These are phyloP conservation scores for Spongospora subterranea DNA, from an alignment of 208 protist genomes.

Conservation along the genomic window DNA sequence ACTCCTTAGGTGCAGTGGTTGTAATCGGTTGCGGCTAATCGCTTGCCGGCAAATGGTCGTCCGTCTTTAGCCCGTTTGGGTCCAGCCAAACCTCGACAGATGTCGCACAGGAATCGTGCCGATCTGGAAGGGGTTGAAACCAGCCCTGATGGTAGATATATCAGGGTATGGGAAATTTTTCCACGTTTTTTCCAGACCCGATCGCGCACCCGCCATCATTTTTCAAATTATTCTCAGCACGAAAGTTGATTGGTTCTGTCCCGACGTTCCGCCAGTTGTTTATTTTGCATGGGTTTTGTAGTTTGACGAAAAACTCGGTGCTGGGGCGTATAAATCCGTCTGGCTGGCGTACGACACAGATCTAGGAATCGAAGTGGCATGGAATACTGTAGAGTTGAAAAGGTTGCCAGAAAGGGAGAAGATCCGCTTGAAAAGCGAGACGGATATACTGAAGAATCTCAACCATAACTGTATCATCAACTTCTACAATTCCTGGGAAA, in stretches of 20 bases:
- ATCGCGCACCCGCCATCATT: too few relatives aligned
- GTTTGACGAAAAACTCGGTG: slow-evolving; percentile 68
- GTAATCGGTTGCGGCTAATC: too few relatives aligned
- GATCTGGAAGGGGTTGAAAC: slow-evolving; percentile 43
- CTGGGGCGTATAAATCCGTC: slow-evolving; percentile 76
- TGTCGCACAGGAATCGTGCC: slow-evolving; percentile 45
- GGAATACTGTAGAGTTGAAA: slow-evolving; percentile 78
- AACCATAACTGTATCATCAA: slow-evolving; percentile 81
- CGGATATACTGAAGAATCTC: slow-evolving; percentile 77
- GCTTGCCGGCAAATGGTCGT: too few relatives aligned
- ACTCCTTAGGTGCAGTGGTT: too few relatives aligned
- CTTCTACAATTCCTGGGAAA: slow-evolving; percentile 78
- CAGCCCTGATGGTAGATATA: slow-evolving; percentile 42
- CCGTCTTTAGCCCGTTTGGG: too few relatives aligned
- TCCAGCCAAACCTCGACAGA: too few relatives aligned
- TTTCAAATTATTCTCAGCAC: too few relatives aligned
- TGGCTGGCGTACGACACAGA: slow-evolving; percentile 79
- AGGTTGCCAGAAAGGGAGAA: background rate
- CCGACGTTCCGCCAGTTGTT: background rate
- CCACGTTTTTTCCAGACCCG: too few relatives aligned
- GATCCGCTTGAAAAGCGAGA: slow-evolving; percentile 72
- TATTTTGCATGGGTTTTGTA: slow-evolving; percentile 12
- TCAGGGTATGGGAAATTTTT: background rate
- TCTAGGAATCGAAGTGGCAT: slow-evolving; percentile 84
- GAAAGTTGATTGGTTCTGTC: too few relatives aligned